phyloP scores from a whole-genome alignment of 202 grass and related monocot species.

The Bolboschoenoplectus hybrid region DNA sequence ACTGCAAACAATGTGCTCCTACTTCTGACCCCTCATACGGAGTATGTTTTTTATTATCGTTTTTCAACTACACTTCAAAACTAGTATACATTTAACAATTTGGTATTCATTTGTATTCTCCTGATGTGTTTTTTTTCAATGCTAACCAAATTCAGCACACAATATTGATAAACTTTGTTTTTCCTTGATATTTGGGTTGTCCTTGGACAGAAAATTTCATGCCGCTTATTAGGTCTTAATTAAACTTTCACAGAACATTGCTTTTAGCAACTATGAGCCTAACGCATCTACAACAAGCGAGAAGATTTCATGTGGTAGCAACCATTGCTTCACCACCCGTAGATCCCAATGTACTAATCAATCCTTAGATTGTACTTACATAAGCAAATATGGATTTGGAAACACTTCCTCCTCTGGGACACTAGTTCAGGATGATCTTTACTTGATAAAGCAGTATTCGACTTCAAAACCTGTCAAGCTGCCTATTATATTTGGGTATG shows the following conservation, averaged over 20 bases:
- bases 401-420: constrained; percentile 16
- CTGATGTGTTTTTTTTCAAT: neutral
- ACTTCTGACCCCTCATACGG: neutral
- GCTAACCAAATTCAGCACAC: neutral
- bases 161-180: neutral
- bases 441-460: constrained; percentile 1
- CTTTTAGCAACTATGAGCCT: constrained; percentile 52
- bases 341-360: neutral
- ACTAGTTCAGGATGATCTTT: constrained; percentile 28
- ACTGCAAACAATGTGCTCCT: constrained; percentile 69
- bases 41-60: neutral
- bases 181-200: neutral
- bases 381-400: neutral
- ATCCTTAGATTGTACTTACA: constrained; percentile 26
- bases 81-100: neutral
- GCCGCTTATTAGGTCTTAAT: neutral
- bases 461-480: constrained; percentile 2
- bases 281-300: constrained; percentile 64
- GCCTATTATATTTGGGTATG: constrained; percentile 30
- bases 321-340: constrained; percentile 35
- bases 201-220: neutral
- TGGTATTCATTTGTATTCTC: neutral
- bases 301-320: constrained; percentile 45
- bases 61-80: neutral
- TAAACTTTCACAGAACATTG: neutral